phyloP scores from a whole-genome alignment of 2,329 filamentous ascomycete species.

The Pseudophaeomoniella oleicola region DNA sequence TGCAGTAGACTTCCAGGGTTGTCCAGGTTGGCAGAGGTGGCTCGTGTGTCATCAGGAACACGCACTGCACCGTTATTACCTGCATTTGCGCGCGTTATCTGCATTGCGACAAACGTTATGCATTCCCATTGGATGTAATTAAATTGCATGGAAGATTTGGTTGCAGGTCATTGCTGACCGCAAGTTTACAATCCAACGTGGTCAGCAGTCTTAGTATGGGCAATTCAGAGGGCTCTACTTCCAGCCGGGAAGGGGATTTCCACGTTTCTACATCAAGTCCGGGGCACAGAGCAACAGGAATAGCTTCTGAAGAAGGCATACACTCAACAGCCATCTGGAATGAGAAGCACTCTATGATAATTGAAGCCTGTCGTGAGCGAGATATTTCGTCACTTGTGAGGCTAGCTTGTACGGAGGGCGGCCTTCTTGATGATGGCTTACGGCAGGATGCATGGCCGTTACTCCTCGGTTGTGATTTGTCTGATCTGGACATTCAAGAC shows the following conservation, averaged over 20 bases:
- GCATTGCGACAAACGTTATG: neutral
- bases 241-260: too few species aligned
- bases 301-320: too few species aligned
- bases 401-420: conserved; percentile 50
- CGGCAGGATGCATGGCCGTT: conserved; percentile 54
- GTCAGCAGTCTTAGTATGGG: neutral
- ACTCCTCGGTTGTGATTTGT: conserved; percentile 26
- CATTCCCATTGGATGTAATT: neutral
- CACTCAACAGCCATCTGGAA: neutral
- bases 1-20: neutral
- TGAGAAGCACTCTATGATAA: conserved; percentile 34
- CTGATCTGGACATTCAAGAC: conserved; percentile 5
- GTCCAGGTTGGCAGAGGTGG: neutral
- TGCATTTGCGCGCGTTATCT: neutral
- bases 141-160: neutral
- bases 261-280: too few species aligned
- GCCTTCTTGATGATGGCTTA: conserved; percentile 51
- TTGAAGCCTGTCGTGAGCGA: conserved; percentile 43
- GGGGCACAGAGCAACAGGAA: too few species aligned
- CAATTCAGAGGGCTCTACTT: neutral
- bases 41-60: neutral
- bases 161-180: neutral
- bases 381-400: conserved; percentile 42
- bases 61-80: neutral
- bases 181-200: neutral